A percentile compares a stretch with the other conserved stretches of the same genome.
Evolutionary conservation across 306 rosid species (phyloP).

Genomic region (Cercis canadensis): DNA sequence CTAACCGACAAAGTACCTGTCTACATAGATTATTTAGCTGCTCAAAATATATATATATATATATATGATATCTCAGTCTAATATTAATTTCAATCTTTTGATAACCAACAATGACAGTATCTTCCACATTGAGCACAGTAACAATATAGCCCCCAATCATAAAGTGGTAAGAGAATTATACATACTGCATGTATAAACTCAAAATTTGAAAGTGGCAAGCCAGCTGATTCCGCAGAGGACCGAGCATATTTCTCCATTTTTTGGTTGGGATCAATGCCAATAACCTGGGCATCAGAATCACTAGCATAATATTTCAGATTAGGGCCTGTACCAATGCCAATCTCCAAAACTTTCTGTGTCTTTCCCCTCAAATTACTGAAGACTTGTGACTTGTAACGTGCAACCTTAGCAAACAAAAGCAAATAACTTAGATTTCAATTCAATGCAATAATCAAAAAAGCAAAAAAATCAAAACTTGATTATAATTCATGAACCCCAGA

Average conservation of each 20-base stretch:
- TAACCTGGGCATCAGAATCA: slow-evolving; percentile 54
- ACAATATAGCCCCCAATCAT: too few relatives aligned
- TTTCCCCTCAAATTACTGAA: slow-evolving; percentile 71
- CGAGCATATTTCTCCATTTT: slow-evolving; percentile 89
- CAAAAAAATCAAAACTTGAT: too few relatives aligned
- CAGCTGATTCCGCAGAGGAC: slow-evolving; percentile 62
- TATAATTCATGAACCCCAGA: not conserved
- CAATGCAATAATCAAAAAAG: not conserved
- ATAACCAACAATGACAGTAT: too few relatives aligned
- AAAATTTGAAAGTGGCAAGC: slow-evolving; percentile 65
- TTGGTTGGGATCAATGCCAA: slow-evolving; percentile 80
- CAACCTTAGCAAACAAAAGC: slow-evolving; percentile 59
- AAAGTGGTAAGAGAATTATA: slow-evolving; percentile 1
- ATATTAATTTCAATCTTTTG: too few relatives aligned
- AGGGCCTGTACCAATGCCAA: slow-evolving; percentile 91
- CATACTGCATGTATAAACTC: slow-evolving; percentile 82
- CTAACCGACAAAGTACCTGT: too few relatives aligned
- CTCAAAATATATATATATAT: too few relatives aligned
- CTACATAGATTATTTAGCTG: too few relatives aligned
- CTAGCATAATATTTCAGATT: slow-evolving; percentile 72
- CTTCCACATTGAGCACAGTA: too few relatives aligned
- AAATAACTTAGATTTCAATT: slow-evolving; percentile 19
- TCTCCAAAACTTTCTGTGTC: slow-evolving; percentile 72
- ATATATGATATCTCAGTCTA: too few relatives aligned
- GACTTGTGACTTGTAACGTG: too few relatives aligned